phyloP scores from a whole-genome alignment of 192 early-diverging fungal species.

The Linnemannia exigua region DNA sequence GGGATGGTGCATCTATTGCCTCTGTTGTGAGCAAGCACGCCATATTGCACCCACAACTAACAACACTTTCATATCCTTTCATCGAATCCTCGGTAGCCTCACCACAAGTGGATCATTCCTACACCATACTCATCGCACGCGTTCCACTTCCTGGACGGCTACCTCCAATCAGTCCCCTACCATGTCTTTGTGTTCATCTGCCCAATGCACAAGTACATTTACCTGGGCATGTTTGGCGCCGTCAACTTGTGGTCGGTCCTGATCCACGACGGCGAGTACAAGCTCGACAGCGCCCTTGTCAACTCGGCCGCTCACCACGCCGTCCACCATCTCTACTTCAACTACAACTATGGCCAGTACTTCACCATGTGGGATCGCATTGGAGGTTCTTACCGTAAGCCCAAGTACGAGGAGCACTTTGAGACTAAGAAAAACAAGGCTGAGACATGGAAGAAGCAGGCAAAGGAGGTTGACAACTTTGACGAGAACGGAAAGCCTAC shows the following conservation, averaged over 20 bases:
- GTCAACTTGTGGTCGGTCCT: constrained; percentile 97
- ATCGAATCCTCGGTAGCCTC: constrained; percentile 50
- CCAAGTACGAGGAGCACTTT: constrained; percentile 73
- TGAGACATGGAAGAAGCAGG: constrained; percentile 73
- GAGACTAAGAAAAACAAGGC: constrained; percentile 67
- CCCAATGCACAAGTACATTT: constrained; percentile 94
- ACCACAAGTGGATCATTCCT: constrained; percentile 80
- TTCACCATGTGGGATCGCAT: constrained; percentile 94
- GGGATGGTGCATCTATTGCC: neutral
- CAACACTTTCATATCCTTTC: neutral
- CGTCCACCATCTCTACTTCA: constrained; percentile 99
- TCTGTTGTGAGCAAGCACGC: too few relatives aligned
- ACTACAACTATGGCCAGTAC: constrained; percentile 99
- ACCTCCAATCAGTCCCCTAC: constrained; percentile 95
- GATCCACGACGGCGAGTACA: constrained; percentile 96
- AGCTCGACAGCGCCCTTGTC: constrained; percentile 76
- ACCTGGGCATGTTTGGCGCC: constrained; percentile 86
- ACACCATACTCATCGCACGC: constrained; percentile 97
- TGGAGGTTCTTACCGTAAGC: constrained; percentile 78
- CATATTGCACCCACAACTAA: too few relatives aligned
- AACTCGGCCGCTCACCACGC: constrained; percentile 97
- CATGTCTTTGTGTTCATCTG: constrained; percentile 93
- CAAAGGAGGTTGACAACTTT: constrained; percentile 71
- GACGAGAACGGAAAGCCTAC: constrained; percentile 60
- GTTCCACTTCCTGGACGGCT: constrained; percentile 96